phyloP scores from a whole-genome alignment of 768 basidiomycete species.

The Pilatotrama ljubarskyi region DNA sequence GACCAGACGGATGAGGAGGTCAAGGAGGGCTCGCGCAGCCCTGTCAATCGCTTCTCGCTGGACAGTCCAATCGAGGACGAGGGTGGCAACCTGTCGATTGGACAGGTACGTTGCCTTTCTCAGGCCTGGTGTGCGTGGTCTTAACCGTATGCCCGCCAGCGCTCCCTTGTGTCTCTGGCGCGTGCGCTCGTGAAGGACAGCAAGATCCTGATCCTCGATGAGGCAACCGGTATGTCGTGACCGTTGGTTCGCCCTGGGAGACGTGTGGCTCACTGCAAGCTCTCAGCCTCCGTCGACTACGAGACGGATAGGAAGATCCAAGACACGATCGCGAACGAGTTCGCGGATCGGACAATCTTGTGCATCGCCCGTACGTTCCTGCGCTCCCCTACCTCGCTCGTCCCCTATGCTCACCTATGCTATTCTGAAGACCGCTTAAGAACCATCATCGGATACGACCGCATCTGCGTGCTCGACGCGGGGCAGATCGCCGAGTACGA shows the following conservation, averaged over 20 bases:
- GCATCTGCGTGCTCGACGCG: conserved; percentile 84
- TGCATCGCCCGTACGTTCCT: conserved; percentile 77
- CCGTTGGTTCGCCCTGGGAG: neutral
- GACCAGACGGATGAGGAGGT: conserved; percentile 36
- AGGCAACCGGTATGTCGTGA: conserved; percentile 67
- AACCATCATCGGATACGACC: conserved; percentile 87
- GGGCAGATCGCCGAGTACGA: conserved; percentile 86
- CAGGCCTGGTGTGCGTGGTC: neutral
- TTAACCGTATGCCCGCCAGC: conserved; percentile 37
- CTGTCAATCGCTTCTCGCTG: conserved; percentile 64
- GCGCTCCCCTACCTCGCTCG: neutral
- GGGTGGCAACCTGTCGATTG: conserved; percentile 80
- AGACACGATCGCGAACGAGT: conserved; percentile 82
- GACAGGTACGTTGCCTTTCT: conserved; percentile 43
- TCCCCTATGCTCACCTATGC: neutral
- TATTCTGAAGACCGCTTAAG: conserved; percentile 64
- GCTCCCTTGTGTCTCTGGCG: conserved; percentile 84
- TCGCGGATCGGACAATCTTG: conserved; percentile 79
- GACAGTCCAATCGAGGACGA: conserved; percentile 87
- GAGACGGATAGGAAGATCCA: conserved; percentile 93
- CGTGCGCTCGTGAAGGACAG: conserved; percentile 86
- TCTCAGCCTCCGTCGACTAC: conserved; percentile 77
- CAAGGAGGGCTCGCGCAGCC: conserved; percentile 41
- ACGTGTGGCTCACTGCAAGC: neutral
- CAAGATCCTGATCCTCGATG: conserved; percentile 84